phyloP scores from a whole-genome alignment of 78 protist species.

The Dictyostelium discoideum region DNA sequence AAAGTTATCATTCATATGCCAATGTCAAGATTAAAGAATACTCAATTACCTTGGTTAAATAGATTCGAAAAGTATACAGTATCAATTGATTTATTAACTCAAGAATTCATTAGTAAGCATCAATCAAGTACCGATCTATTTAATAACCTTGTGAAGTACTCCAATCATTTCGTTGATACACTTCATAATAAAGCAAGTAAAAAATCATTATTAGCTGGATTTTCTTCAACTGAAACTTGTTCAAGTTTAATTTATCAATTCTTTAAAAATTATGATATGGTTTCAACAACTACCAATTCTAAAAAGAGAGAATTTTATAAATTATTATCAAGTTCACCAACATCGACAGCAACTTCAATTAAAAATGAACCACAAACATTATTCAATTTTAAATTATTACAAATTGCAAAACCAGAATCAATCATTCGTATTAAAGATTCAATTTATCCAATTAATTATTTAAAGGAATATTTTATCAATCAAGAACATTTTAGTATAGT shows the following conservation, averaged over 20 bases:
- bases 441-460: background rate
- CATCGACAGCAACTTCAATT: background rate
- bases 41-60: conserved; percentile 75
- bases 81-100: conserved; percentile 14
- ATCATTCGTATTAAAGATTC: background rate
- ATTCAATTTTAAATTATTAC: conserved; percentile 47
- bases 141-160: background rate
- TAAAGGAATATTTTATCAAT: conserved; percentile 32
- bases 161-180: conserved; percentile 36
- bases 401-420: conserved; percentile 60
- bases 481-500: conserved; percentile 74
- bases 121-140: background rate
- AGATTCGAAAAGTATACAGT: conserved; percentile 70
- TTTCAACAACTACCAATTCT: too few species aligned
- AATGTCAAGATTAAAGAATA: conserved; percentile 6
- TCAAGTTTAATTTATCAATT: conserved; percentile 15
- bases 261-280: background rate
- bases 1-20: conserved; percentile 71
- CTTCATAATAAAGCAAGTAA: background rate
- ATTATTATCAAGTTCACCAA: background rate
- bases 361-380: background rate
- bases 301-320: background rate
- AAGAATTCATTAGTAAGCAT: conserved; percentile 29
- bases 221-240: conserved; percentile 41
- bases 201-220: conserved; percentile 16